These are phyloP conservation scores for Kodamaea restingae DNA, from an alignment of 805 yeast genomes.

Conservation along the genomic window DNA sequence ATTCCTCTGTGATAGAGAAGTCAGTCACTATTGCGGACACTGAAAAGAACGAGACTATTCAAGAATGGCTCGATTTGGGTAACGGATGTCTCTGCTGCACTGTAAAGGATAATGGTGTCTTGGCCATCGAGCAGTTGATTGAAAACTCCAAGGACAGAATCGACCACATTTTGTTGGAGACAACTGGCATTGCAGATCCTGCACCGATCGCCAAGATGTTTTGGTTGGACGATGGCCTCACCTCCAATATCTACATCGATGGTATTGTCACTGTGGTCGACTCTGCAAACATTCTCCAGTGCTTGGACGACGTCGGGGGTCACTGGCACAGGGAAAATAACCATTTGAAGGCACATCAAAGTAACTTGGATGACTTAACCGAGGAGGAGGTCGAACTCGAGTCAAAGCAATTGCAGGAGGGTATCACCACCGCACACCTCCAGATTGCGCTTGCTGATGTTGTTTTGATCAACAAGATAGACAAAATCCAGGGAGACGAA, in stretches of 20 bases:
- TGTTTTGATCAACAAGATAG: slow-evolving; percentile 75
- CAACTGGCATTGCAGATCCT: slow-evolving; percentile 97
- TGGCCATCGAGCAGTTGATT: slow-evolving; percentile 86
- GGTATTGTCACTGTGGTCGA: slow-evolving; percentile 90
- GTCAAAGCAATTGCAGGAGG: slow-evolving; percentile 32
- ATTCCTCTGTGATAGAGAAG: slow-evolving; percentile 84
- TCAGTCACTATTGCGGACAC: slow-evolving; percentile 66
- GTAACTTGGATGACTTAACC: slow-evolving; percentile 17
- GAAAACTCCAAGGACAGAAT: slow-evolving; percentile 66
- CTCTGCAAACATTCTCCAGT: slow-evolving; percentile 56
- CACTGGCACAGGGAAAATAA: slow-evolving; percentile 55
- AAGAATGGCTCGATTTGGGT: slow-evolving; percentile 95
- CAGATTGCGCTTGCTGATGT: slow-evolving; percentile 91
- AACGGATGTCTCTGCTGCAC: slow-evolving; percentile 97
- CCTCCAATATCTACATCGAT: slow-evolving; percentile 81
- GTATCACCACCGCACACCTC: slow-evolving; percentile 75
- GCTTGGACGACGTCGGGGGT: slow-evolving; percentile 68
- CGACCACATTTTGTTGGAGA: slow-evolving; percentile 89
- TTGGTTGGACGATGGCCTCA: slow-evolving; percentile 90
- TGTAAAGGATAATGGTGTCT: slow-evolving; percentile 90
- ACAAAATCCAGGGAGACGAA: slow-evolving; percentile 35
- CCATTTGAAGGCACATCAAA: slow-evolving; percentile 21
- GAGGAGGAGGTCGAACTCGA: slow-evolving; percentile 28
- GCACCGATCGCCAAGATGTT: slow-evolving; percentile 97
- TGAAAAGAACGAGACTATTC: slow-evolving; percentile 47